Base-by-base conservation (phyloP, 768 basidiomycete species). In the Russula griseocarnosa region DNA sequence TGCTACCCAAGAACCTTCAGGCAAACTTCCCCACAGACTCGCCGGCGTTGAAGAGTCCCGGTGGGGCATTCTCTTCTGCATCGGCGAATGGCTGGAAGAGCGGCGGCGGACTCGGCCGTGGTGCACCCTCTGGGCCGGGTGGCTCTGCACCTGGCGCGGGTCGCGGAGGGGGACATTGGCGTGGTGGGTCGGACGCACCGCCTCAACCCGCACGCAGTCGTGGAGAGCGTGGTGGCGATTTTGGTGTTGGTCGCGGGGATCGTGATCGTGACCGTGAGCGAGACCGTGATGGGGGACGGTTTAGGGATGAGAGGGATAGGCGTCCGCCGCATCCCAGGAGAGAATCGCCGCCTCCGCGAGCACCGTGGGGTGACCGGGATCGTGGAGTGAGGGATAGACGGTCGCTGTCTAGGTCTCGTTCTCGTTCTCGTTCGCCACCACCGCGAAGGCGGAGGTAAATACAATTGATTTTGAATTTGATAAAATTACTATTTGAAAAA, bases 91-190 rank as follows among this genome's bases (percentile, higher is more conserved):
- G 75, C 3, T 72, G 75, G 70, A 73, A 76, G 73, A 68, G 66
- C 65, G 71, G 13, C 16, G 76, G 77, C 34, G 62, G 69, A 7
- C 61, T 70, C 16, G 76, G 76, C 3, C 13, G 83, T 73, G 78
- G 83, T 74, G 78, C 28, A 77, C 77, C 51, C 69, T 69, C 40
- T 72, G 78, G 49, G 77, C 74, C 14, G 66, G 76, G 36, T 64
- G 71, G 20, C 63, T 70, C 62, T 18, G 40, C 74, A 50, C 73
- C 75, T 22, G 69, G 71, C n/a, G 78, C 79, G 47, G 75, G 83
- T 11, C 83, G 85, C 51, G 83, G 85, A 24, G 76, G 75, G 46
- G 87, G 88, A 0, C 87, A 89, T 73, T 90, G 88, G 87, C 79
- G 90, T 49, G 90, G 88, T 0, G 85, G 80, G 18, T 87, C 88